phyloP scores from a whole-genome alignment of 352 stramenopile genomes.

The Phytophthora capsici region DNA sequence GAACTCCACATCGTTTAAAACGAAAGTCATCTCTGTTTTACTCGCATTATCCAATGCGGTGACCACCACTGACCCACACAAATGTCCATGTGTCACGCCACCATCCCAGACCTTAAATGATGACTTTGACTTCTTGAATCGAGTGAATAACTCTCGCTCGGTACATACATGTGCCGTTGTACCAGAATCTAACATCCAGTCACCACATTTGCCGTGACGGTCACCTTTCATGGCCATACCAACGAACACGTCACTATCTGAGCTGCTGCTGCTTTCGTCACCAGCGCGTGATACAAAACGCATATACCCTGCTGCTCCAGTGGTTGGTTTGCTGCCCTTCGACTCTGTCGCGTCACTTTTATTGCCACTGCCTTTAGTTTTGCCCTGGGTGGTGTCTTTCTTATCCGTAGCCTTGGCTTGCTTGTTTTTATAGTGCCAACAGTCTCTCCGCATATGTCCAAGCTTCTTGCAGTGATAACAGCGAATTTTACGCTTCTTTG shows the following conservation, averaged over 20 bases:
- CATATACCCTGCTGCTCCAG: slow-evolving; percentile 1
- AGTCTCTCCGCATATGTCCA: neutral
- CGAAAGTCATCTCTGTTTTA: neutral
- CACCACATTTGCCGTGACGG: neutral
- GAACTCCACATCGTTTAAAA: slow-evolving; percentile 1
- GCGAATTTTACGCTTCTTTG: neutral
- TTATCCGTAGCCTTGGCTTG: neutral
- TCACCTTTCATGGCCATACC: neutral
- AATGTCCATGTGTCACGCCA: neutral
- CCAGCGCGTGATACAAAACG: neutral
- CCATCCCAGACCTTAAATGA: slow-evolving; percentile 10
- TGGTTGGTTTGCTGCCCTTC: neutral
- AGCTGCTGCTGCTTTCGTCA: slow-evolving; percentile 9
- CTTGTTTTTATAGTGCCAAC: slow-evolving; percentile 10
- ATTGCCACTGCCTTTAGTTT: neutral
- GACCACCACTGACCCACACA: neutral
- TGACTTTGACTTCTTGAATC: slow-evolving; percentile 5
- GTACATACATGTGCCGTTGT: slow-evolving; percentile 1
- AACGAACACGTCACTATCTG: neutral
- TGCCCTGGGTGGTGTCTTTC: neutral
- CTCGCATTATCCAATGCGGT: neutral
- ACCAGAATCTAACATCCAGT: slow-evolving; percentile 12
- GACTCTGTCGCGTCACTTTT: neutral
- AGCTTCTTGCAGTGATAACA: slow-evolving; percentile 11
- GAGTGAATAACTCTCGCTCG: neutral